Conservation (phyloP, 805 yeast species). For the Barnettozyma wickerhamii region DNA sequence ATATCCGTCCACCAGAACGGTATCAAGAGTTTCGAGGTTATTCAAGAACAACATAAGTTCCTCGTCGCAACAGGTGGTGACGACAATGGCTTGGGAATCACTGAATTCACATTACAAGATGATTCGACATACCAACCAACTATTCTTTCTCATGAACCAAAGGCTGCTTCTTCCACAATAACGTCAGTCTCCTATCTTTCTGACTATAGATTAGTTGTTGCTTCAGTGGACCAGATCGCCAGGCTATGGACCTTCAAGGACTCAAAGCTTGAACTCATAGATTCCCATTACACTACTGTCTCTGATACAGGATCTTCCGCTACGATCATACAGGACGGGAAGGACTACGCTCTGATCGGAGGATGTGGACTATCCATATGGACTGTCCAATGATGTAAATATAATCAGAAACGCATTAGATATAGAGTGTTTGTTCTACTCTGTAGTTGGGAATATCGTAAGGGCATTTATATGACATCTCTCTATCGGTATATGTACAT, state of each 20-base stretch:
- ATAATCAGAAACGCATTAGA: neutral
- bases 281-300: conserved; percentile 64
- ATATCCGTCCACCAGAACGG: conserved; percentile 81
- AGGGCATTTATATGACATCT: too few relatives aligned
- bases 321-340: conserved; percentile 26
- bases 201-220: conserved; percentile 41
- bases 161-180: conserved; percentile 85
- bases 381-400: conserved; percentile 23
- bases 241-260: conserved; percentile 51
- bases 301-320: conserved; percentile 87
- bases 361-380: conserved; percentile 78
- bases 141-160: conserved; percentile 32
- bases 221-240: conserved; percentile 82
- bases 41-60: conserved; percentile 16
- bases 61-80: conserved; percentile 82
- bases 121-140: conserved; percentile 20
- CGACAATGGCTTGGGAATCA: conserved; percentile 66
- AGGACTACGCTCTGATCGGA: conserved; percentile 48
- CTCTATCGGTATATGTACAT: neutral
- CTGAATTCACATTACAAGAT: conserved; percentile 30
- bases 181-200: conserved; percentile 50
- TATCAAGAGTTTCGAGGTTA: conserved; percentile 53
- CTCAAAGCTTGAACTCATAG: conserved; percentile 26
- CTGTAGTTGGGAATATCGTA: too few relatives aligned
- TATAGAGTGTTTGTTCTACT: too few relatives aligned